phyloP scores from a whole-genome alignment of 1,139 yeast species.

The Citeromyces siamensis region DNA sequence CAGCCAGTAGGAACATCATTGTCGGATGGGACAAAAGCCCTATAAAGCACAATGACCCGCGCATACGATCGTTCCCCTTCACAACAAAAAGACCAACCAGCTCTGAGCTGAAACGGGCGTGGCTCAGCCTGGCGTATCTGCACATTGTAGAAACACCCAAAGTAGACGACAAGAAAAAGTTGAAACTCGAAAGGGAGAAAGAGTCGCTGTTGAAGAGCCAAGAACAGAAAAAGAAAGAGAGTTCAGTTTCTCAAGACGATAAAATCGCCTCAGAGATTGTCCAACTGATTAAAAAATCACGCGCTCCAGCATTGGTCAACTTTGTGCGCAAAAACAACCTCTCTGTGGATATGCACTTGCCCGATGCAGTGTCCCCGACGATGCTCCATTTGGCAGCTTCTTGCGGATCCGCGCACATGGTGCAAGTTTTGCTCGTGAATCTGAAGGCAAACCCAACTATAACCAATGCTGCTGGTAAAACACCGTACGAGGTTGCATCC shows the following conservation, averaged over 20 bases:
- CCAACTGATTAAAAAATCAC: slow-evolving; percentile 53
- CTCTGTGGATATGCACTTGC: slow-evolving; percentile 30
- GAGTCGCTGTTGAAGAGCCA: slow-evolving; percentile 16
- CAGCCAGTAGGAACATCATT: slow-evolving; percentile 49
- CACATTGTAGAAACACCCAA: slow-evolving; percentile 44
- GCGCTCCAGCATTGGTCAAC: slow-evolving; percentile 61
- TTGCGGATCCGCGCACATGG: slow-evolving; percentile 55
- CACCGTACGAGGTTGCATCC: slow-evolving; percentile 47
- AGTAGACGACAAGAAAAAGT: slow-evolving; percentile 22
- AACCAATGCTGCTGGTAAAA: slow-evolving; percentile 38
- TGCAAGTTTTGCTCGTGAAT: slow-evolving; percentile 47
- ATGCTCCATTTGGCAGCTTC: slow-evolving; percentile 70
- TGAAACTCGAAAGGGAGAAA: slow-evolving; percentile 17
- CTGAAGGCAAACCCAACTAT: slow-evolving; percentile 63
- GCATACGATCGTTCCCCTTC: slow-evolving; percentile 69
- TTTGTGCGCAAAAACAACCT: slow-evolving; percentile 50
- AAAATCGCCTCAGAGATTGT: slow-evolving; percentile 46
- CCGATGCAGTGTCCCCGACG: slow-evolving; percentile 61
- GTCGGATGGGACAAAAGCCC: slow-evolving; percentile 55
- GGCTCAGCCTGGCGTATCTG: slow-evolving; percentile 67
- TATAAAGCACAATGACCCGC: slow-evolving; percentile 30
- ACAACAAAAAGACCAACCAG: slow-evolving; percentile 85
- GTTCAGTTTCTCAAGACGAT: slow-evolving; percentile 21
- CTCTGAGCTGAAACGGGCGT: slow-evolving; percentile 68
- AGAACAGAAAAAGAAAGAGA: slow-evolving; percentile 4